Evolutionary conservation across 106 monocot genomes (phyloP).

Genomic region (Platanthera zijinensis): DNA sequence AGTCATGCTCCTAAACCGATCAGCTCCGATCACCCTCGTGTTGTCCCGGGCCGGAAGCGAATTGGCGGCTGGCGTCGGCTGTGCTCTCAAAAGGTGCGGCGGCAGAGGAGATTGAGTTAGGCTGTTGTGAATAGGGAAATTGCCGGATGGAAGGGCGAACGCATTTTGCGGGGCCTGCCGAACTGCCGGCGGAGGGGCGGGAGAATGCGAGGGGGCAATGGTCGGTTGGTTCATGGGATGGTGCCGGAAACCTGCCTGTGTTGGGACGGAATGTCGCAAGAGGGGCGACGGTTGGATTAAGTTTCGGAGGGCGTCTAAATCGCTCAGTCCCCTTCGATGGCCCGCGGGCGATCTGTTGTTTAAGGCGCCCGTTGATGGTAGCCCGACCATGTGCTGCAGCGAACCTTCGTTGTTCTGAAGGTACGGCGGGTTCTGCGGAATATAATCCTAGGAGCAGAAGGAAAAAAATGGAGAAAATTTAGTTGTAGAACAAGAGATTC

Average conservation of each 20-base stretch:
- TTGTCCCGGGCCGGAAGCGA: neutral
- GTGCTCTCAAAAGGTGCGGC: neutral
- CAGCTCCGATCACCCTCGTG: neutral
- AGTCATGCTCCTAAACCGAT: constrained; percentile 5
- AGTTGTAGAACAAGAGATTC: neutral
- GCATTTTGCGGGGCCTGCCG: neutral
- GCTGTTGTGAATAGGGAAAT: neutral
- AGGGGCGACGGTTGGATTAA: constrained; percentile 6
- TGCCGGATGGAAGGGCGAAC: constrained; percentile 6
- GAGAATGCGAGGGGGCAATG: neutral
- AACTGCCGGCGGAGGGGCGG: neutral
- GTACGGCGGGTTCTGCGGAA: constrained; percentile 1
- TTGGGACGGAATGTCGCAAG: constrained; percentile 1
- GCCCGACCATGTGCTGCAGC: constrained; percentile 12
- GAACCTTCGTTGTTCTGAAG: neutral
- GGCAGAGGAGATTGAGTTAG: constrained; percentile 5
- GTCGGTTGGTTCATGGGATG: constrained; percentile 10
- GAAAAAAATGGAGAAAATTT: neutral
- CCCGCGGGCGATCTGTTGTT: constrained; percentile 1
- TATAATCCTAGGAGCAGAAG: neutral
- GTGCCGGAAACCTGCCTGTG: constrained; percentile 2
- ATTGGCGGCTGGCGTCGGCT: neutral
- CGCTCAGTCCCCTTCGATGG: constrained; percentile 1
- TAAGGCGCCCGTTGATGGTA: constrained; percentile 19
- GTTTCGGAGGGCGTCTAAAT: constrained; percentile 8